phyloP scores from a whole-genome alignment of 2,329 filamentous ascomycete genomes.

The Talaromyces sp. region DNA sequence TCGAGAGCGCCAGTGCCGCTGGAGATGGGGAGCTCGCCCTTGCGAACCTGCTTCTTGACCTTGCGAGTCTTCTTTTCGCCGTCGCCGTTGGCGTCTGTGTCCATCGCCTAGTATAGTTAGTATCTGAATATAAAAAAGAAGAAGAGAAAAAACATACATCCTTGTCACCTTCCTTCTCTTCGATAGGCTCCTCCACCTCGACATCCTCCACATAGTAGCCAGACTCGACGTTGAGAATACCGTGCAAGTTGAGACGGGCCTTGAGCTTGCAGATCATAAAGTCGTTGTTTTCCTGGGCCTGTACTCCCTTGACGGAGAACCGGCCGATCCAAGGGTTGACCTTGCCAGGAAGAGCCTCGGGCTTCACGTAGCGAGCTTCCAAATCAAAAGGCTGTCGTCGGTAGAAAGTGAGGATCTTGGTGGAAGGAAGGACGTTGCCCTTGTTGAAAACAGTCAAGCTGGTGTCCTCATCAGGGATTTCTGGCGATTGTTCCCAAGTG shows the following conservation, averaged over 20 bases:
- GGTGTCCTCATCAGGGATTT: constrained; percentile 98
- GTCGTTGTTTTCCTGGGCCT: constrained; percentile 86
- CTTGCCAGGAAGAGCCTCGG: constrained; percentile 82
- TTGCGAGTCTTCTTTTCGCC: constrained; percentile 83
- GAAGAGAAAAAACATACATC: constrained; percentile 33
- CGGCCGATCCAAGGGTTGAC: constrained; percentile 91
- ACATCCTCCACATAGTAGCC: constrained; percentile 98
- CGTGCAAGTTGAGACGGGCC: constrained; percentile 92
- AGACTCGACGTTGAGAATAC: constrained; percentile 90
- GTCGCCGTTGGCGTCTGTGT: constrained; percentile 66
- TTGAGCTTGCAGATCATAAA: constrained; percentile 99
- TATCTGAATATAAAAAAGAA: constrained; percentile 8
- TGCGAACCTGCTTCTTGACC: constrained; percentile 98
- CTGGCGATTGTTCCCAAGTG: constrained; percentile 95
- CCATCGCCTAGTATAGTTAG: constrained; percentile 66
- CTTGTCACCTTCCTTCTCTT: constrained; percentile 55
- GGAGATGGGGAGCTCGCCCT: constrained; percentile 87
- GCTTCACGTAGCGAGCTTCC: constrained; percentile 87
- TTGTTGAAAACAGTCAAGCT: constrained; percentile 96
- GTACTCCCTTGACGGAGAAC: constrained; percentile 96
- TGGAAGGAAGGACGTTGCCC: constrained; percentile 94
- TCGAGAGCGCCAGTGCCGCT: constrained; percentile 79
- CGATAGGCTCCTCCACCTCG: constrained; percentile 90
- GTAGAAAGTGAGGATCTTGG: constrained; percentile 99
- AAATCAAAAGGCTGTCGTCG: constrained; percentile 95